phyloP scores from a whole-genome alignment of 2,329 filamentous ascomycete genomes.

The Akanthomyces muscarius region DNA sequence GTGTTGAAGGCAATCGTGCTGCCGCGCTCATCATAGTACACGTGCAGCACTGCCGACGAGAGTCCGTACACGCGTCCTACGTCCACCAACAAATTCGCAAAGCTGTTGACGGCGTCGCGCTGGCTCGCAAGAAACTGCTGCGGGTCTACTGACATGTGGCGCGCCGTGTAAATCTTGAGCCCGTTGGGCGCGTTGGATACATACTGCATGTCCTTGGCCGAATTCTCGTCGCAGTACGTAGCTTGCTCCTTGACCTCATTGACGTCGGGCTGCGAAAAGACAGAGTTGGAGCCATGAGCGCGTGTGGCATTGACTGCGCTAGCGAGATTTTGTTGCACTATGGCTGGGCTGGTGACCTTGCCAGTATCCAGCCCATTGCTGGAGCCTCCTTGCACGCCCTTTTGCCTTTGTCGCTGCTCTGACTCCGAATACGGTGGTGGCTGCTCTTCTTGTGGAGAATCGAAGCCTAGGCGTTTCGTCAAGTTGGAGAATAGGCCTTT shows the following conservation, averaged over 20 bases:
- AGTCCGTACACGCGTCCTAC: constrained; percentile 71
- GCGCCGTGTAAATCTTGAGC: constrained; percentile 70
- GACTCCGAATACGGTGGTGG: constrained; percentile 28
- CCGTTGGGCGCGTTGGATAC: constrained; percentile 67
- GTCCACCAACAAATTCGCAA: constrained; percentile 66
- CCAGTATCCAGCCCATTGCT: constrained; percentile 39
- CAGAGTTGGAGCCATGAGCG: constrained; percentile 65
- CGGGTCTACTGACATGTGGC: constrained; percentile 44
- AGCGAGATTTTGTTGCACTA: constrained; percentile 66
- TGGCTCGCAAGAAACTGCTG: constrained; percentile 57
- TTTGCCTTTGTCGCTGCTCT: constrained; percentile 12
- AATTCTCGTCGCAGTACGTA: constrained; percentile 78
- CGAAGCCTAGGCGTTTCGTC: constrained; percentile 64
- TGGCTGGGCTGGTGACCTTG: constrained; percentile 55
- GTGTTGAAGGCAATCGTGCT: constrained; percentile 91
- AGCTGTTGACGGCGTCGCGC: constrained; percentile 59
- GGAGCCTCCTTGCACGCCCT: constrained; percentile 18
- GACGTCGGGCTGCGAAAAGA: constrained; percentile 71
- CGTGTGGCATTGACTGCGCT: constrained; percentile 76
- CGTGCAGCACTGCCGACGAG: constrained; percentile 65
- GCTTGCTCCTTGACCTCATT: constrained; percentile 75
- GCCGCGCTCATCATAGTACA: constrained; percentile 78
- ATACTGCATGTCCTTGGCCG: constrained; percentile 68
- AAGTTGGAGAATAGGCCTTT: constrained; percentile 66
- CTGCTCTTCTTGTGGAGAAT: constrained; percentile 42